Base-by-base conservation (phyloP, 2,329 filamentous ascomycete genomes). In the Sporothrix euskadiensis region DNA sequence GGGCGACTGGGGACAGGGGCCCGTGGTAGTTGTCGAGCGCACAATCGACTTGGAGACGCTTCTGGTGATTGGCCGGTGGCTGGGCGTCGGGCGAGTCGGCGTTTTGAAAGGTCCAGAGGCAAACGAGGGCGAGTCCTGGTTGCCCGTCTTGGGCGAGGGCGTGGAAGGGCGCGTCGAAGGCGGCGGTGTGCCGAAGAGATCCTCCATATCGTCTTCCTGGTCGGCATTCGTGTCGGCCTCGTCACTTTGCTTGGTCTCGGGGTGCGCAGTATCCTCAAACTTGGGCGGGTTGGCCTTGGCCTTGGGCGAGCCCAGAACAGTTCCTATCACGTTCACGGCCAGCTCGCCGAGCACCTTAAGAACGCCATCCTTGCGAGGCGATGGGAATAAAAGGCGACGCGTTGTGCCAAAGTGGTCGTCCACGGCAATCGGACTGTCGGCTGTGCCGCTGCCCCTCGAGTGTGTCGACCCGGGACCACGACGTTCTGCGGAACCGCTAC, bases 381-480 rank as follows among this genome's bases (percentile, higher is more conserved):
- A 94, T 0, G 93, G 91, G 78, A 96, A 96, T 0, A 96, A 84
- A 2, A 94, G 81, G 73, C 93, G 86, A 74, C 91, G 87, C 0
- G 91, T 94, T 70, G 80, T 82, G 47, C 87, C 88, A 69, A 87
- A 82, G 47, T 86, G 84, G 69, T 84, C 77, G 47, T 86, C 85
- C 6, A 88, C 76, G 39, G 85, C 82, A 47, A 90, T 88, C 19
- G 89, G 88, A 77, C 86, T 89, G 68, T 87, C 82, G 19, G 84
- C 85, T 41, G 87, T 88, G 63, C 88, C 89, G 74, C 83, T 86
- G 41, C 84, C 86, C 76, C 84, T 81, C n/a, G 87, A 88, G 76
- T 87, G 85, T n/a, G 84, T 84, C 52, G 87, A 88, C 16, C 83
- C 82, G 59, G 78, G 79, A 73, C 80, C 83, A 65, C 79, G 83